A percentile compares a stretch with the other conserved stretches of the same genome.
Conservation (phyloP, 2,329 filamentous ascomycete species). For the Penicillium sp. region DNA sequence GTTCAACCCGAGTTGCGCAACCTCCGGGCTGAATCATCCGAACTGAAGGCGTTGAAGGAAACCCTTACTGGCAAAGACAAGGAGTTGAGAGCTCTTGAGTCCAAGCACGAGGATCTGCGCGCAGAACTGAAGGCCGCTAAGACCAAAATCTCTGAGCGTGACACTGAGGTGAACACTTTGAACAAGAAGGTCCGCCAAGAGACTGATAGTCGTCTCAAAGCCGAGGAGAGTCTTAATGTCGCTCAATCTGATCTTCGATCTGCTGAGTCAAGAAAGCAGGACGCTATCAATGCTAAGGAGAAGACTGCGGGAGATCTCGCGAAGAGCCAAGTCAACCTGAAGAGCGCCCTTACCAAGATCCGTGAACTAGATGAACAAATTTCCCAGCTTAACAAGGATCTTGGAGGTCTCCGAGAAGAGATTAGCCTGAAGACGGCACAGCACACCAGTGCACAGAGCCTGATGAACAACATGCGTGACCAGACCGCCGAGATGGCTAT, state of each 20-base stretch:
- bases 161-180: conserved; percentile 72
- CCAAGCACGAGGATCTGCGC: conserved; percentile 76
- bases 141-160: conserved; percentile 69
- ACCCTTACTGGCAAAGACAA: conserved; percentile 64
- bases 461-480: conserved; percentile 90
- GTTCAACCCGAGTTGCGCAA: conserved; percentile 81
- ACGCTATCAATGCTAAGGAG: conserved; percentile 71
- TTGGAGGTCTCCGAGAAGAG: conserved; percentile 70
- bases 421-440: conserved; percentile 80
- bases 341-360: conserved; percentile 55
- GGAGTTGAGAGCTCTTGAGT: conserved; percentile 75
- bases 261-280: conserved; percentile 75
- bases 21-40: conserved; percentile 72
- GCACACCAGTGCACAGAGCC: conserved; percentile 77
- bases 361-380: conserved; percentile 74
- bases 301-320: conserved; percentile 69
- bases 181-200: conserved; percentile 78
- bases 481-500: conserved; percentile 84
- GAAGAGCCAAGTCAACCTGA: conserved; percentile 70
- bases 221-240: conserved; percentile 76
- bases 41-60: conserved; percentile 72
- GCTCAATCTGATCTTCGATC: conserved; percentile 75
- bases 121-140: conserved; percentile 70
- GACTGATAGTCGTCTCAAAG: conserved; percentile 65
- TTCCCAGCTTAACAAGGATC: conserved; percentile 66